Base-by-base conservation (phyloP, 2,329 filamentous ascomycete species). In the Juglanconis sp. region DNA sequence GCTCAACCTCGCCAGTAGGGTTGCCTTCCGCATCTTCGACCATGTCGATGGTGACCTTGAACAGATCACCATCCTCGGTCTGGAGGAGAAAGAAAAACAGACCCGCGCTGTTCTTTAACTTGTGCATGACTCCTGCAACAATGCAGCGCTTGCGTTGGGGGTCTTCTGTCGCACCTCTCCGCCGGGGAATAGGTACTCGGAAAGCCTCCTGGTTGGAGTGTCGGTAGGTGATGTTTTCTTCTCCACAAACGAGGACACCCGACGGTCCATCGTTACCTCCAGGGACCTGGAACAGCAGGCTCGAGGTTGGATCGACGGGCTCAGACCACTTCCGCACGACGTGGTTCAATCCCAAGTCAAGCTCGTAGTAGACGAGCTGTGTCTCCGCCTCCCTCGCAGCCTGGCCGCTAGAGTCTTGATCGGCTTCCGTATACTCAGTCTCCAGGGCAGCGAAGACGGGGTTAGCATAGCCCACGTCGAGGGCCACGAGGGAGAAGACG, bases 1-100 rank as follows among this genome's bases (percentile, higher is more conserved):
- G 83, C 68, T 85, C 85, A 2, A 98, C 93, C 70, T 95, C 91
- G 35, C 90, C 89, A 0, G 90, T 94, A 1, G 88, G 80, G 62
- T 91, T 87, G 11, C 89, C 91, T 51, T 90, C 85, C 1, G 88
- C 85, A 67, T 96, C 91, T 67, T 93, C 89, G 9, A 87, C 83
- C 87, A 97, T 94, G 65, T 97, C 92, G 62, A 99, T 87, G 0
- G 89, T 97, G 53, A 98, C 84, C 73, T 98, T 98, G 82, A 99
- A 98, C 6, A 99, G 80, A 73, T 99, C 96, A n/a, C 95, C 95
- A 72, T 99, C 96, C 60, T 99, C 95, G 0, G 91, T 92, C 72
- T 99, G 95, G 0, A 99, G 78, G 3, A 99, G 84, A 72, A 98
- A 96, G 79, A 99, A 99, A 77, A 99, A 99, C 1, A 93, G 92